Evolutionary conservation across 805 yeast genomes (phyloP).

Genomic region (Suhomyces prunicola): DNA sequence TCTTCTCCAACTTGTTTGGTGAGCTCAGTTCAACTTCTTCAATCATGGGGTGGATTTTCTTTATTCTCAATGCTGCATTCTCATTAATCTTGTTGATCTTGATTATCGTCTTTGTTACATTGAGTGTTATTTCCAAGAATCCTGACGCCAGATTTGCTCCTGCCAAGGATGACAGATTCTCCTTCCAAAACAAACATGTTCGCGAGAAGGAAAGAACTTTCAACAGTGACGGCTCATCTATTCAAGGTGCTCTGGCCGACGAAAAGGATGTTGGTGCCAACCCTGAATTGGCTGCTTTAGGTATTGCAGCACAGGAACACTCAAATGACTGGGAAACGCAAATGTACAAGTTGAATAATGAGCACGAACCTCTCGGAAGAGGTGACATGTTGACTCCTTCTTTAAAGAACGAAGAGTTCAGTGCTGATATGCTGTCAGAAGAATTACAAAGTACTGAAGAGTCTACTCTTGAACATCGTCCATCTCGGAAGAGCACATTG

Average conservation of each 20-base stretch:
- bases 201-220: not conserved
- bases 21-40: slow-evolving; percentile 78
- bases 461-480: slow-evolving; percentile 1
- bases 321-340: slow-evolving; percentile 70
- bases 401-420: slow-evolving; percentile 20
- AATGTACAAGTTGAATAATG: slow-evolving; percentile 48
- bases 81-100: slow-evolving; percentile 68
- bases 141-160: slow-evolving; percentile 89
- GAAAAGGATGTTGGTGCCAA: slow-evolving; percentile 6
- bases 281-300: slow-evolving; percentile 52
- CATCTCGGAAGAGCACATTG: slow-evolving; percentile 3
- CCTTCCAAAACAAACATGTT: slow-evolving; percentile 58
- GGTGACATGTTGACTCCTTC: slow-evolving; percentile 29
- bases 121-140: slow-evolving; percentile 69
- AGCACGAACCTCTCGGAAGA: slow-evolving; percentile 14
- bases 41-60: slow-evolving; percentile 89
- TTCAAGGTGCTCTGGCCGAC: not conserved
- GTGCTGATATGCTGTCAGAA: slow-evolving; percentile 4
- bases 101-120: slow-evolving; percentile 62
- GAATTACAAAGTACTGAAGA: not conserved
- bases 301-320: slow-evolving; percentile 80
- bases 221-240: not conserved
- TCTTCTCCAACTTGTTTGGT: slow-evolving; percentile 79
- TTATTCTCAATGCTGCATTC: slow-evolving; percentile 85
- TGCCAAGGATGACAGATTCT: slow-evolving; percentile 87